Evolutionary conservation across 108 stramenopile species (phyloP), one percentile per base, ranked within the genome.

Genomic region (Nitzschia sp.): DNA sequence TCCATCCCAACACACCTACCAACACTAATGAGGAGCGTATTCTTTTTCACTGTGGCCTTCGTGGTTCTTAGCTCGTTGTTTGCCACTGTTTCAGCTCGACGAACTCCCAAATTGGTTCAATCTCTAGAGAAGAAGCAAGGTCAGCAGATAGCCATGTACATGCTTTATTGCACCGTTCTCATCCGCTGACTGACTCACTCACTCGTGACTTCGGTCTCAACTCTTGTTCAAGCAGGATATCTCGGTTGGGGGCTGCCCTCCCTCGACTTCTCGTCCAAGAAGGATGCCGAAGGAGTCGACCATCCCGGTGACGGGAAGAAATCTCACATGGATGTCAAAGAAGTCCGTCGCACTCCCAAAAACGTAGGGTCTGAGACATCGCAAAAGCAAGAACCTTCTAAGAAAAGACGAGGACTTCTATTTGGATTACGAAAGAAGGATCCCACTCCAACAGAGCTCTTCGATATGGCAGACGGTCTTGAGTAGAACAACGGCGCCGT

Each of bases 161-260:
- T n/a, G n/a, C n/a, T n/a, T n/a, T n/a, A n/a, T n/a, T n/a, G n/a
- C n/a, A n/a, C n/a, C n/a, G n/a, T n/a, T n/a, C n/a, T n/a, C n/a
- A n/a, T n/a, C n/a, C n/a, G n/a, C n/a, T n/a, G n/a, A n/a, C n/a
- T n/a, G n/a, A n/a, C n/a, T n/a, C n/a, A n/a, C n/a, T n/a, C n/a
- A n/a, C n/a, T n/a, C n/a, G n/a, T n/a, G n/a, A n/a, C n/a, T n/a
- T n/a, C n/a, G n/a, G n/a, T n/a, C n/a, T n/a, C n/a, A n/a, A n/a
- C n/a, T n/a, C n/a, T n/a, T n/a, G n/a, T n/a, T n/a, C n/a, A n/a
- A n/a, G n/a, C n/a, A 61, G 60, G 60, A 15, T 61, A 61, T 26
- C 9, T 19, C 11, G 60, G 60, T 2, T 61, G 35, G 22, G 60
- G 60, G 8, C 8, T 61, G 25, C 60, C 60, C 13, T n/a, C 32